Conservation (phyloP, 1,139 yeast genomes). For the Blastobotrys proliferans region DNA sequence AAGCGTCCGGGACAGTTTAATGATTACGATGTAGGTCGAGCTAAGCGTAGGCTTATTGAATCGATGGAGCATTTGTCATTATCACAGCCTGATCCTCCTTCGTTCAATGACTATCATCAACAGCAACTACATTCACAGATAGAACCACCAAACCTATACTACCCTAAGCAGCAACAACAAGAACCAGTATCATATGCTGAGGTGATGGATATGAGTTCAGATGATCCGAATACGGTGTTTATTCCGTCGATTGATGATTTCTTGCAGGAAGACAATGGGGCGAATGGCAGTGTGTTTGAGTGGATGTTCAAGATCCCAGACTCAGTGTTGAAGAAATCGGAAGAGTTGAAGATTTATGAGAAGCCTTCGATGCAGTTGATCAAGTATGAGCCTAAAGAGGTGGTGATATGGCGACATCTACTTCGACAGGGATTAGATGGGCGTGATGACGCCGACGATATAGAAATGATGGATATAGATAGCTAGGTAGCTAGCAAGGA, state of each 20-base stretch:
- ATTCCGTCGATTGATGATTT: constrained; percentile 28
- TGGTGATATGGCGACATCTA: constrained; percentile 15
- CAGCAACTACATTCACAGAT: not conserved
- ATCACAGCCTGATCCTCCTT: not conserved
- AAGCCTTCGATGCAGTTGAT: constrained; percentile 24
- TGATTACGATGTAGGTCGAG: constrained; percentile 4
- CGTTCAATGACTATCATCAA: not conserved
- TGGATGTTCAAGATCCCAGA: constrained; percentile 14
- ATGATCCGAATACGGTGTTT: constrained; percentile 22
- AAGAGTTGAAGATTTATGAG: constrained; percentile 17
- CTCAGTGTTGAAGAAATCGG: constrained; percentile 12
- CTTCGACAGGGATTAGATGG: not conserved
- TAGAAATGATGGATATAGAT: constrained; percentile 8
- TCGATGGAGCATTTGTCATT: constrained; percentile 11
- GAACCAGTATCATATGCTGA: not conserved
- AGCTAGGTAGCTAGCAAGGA: not conserved
- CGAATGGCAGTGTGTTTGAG: constrained; percentile 16
- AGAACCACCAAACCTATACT: not conserved
- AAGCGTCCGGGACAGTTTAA: constrained; percentile 6
- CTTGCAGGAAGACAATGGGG: constrained; percentile 18
- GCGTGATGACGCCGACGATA: not conserved
- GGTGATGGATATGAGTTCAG: constrained; percentile 20
- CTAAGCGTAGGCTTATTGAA: constrained; percentile 10
- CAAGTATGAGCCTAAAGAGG: constrained; percentile 17
- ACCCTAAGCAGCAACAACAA: not conserved